Base-by-base conservation (phyloP, 2,329 filamentous ascomycete genomes). In the Pleurostoma richardsiae region DNA sequence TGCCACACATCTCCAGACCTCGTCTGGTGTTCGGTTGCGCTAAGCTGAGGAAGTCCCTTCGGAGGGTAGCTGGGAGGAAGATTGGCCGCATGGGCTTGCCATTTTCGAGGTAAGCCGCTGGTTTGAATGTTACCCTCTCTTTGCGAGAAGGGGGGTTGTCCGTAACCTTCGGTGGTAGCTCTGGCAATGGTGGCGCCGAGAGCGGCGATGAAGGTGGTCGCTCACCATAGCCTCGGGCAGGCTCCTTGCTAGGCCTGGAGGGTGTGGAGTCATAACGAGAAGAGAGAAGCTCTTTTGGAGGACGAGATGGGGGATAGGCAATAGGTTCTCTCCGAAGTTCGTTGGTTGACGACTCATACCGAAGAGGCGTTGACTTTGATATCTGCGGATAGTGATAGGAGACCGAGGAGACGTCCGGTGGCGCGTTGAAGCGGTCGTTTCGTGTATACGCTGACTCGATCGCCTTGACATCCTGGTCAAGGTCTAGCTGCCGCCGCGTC, bases 1-100 rank as follows among this genome's bases (percentile, higher is more conserved):
- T 92, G 33, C 92, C 94, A 62, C 94, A 97, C 55, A 94, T 97
- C 69, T 99, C 94, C 19, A 97, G 77, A 33, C 95, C 95, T 4
- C 76, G 75, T 30, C 71, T 71, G 0, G 94, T 99, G 62, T 99
- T 97, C 19, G 79, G 67, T 0, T 79, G 69, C 0, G 91, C 92
- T 30, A 90, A 71, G 3, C 79, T 68, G 19, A 97, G 75, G 62
- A 99, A 99, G 5, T 77, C 72, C 3, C 75, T 68, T 29, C 90
- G 88, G 1, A 99, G 77, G 10, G 80, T 77, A 1, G 81, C 79
- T 0, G 94, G 92, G 2, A 99, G 76, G 62, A 97, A 96, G 31
- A 99, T 75, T 0, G 91, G 89, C 31, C 94, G 85, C 5, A 99
- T 79, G 0, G 91, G 88, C 5, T 84, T 82, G 19, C 92, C 94